phyloP scores from a whole-genome alignment of 2,329 filamentous ascomycete genomes.

The Pseudohalonectria lignicola region DNA sequence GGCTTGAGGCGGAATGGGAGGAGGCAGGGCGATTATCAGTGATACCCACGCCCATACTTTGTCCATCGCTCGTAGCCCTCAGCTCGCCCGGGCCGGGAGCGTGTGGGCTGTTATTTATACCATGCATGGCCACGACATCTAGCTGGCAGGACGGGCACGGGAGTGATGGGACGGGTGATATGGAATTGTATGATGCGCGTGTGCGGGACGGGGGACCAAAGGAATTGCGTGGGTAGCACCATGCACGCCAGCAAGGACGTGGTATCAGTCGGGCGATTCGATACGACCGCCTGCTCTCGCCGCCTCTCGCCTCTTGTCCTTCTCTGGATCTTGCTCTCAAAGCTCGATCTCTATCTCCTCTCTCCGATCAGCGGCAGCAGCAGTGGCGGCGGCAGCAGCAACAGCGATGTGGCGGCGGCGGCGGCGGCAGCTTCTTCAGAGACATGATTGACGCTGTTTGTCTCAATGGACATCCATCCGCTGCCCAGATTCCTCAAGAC shows the following conservation, averaged over 20 bases:
- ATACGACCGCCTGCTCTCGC: neutral
- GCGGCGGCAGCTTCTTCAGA: neutral
- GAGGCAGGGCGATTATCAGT: neutral
- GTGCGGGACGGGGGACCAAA: neutral
- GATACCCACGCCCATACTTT: conserved; percentile 2
- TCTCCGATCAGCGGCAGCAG: neutral
- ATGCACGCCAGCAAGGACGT: conserved; percentile 1
- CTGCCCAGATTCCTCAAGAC: neutral
- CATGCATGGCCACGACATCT: conserved; percentile 7
- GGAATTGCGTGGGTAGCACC: conserved; percentile 1
- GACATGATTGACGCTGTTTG: conserved; percentile 1
- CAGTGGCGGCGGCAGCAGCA: neutral
- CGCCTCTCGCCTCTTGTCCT: neutral
- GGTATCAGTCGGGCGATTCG: neutral
- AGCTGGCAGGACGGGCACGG: conserved; percentile 7
- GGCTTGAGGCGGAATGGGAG: neutral
- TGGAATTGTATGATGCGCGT: neutral
- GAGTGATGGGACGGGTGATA: neutral
- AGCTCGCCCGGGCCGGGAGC: conserved; percentile 4
- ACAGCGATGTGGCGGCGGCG: neutral
- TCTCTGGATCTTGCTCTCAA: neutral
- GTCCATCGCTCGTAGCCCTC: conserved; percentile 1
- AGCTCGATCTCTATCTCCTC: neutral
- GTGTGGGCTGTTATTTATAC: conserved; percentile 12
- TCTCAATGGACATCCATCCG: neutral